Evolutionary conservation across 2,329 filamentous ascomycete species (phyloP).

Genomic region (Magnaporthales sp.): DNA sequence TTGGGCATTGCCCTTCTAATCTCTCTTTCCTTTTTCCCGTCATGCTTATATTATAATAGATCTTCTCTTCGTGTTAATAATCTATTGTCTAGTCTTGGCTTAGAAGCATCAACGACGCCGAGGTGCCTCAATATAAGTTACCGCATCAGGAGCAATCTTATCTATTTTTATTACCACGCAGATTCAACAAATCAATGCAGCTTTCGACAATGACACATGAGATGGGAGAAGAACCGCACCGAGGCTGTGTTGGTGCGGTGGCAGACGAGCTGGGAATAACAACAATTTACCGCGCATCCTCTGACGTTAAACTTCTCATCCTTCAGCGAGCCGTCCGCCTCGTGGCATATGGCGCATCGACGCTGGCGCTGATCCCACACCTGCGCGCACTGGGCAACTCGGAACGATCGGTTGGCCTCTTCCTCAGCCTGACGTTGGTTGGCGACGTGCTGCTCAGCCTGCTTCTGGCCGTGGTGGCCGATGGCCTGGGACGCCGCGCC

Average conservation of each 20-base stretch:
- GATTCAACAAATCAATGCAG: neutral
- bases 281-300: slow-evolving; percentile 29
- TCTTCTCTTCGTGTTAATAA: neutral
- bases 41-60: neutral
- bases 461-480: slow-evolving; percentile 48
- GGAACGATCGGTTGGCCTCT: slow-evolving; percentile 46
- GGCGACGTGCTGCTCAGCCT: slow-evolving; percentile 54
- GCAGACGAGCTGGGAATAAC: slow-evolving; percentile 32
- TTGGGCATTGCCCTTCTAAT: neutral
- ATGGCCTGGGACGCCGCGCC: slow-evolving; percentile 40
- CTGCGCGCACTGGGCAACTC: slow-evolving; percentile 40
- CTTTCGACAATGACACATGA: neutral
- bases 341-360: slow-evolving; percentile 53
- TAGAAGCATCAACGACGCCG: neutral
- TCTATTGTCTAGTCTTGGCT: neutral
- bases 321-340: slow-evolving; percentile 51
- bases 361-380: slow-evolving; percentile 48
- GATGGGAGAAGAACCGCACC: neutral
- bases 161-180: neutral
- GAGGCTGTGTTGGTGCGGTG: neutral
- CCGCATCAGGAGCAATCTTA: neutral
- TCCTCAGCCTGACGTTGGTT: slow-evolving; percentile 56
- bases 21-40: neutral
- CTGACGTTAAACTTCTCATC: slow-evolving; percentile 49
- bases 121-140: neutral